phyloP scores from a whole-genome alignment of 805 yeast species.

The Grigorovia transvaalensis region DNA sequence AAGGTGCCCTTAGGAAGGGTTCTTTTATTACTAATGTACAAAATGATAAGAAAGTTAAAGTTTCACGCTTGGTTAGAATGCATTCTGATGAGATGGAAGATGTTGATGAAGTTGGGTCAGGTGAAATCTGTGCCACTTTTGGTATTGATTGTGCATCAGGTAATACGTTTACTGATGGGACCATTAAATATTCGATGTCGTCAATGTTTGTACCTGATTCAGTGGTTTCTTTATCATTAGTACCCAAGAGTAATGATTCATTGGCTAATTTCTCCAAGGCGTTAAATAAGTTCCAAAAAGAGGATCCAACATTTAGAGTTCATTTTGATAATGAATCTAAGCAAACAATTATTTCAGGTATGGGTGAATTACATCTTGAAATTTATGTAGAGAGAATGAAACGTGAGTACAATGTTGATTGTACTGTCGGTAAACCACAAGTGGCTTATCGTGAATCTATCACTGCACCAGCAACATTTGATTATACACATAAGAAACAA shows the following conservation, averaged over 20 bases:
- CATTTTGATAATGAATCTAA: slow-evolving; percentile 85
- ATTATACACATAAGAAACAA: slow-evolving; percentile 94
- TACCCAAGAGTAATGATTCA: slow-evolving; percentile 73
- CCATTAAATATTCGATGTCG: slow-evolving; percentile 75
- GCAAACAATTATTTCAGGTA: slow-evolving; percentile 82
- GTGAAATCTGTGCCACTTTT: slow-evolving; percentile 98
- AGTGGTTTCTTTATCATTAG: slow-evolving; percentile 84
- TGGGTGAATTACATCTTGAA: slow-evolving; percentile 97
- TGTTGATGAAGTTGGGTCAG: slow-evolving; percentile 88
- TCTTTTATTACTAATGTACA: slow-evolving; percentile 78
- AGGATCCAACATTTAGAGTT: slow-evolving; percentile 97
- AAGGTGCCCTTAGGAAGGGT: slow-evolving; percentile 90
- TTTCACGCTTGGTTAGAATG: slow-evolving; percentile 93
- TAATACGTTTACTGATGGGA: slow-evolving; percentile 89
- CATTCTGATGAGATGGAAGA: slow-evolving; percentile 99
- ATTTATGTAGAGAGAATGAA: slow-evolving; percentile 97
- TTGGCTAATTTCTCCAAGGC: slow-evolving; percentile 90
- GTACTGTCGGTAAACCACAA: slow-evolving; percentile 94
- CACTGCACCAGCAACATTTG: slow-evolving; percentile 61
- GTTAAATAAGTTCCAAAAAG: slow-evolving; percentile 93
- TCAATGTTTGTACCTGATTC: slow-evolving; percentile 99
- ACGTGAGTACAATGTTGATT: slow-evolving; percentile 93
- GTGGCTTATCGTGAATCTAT: slow-evolving; percentile 96
- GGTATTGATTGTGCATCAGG: slow-evolving; percentile 99
- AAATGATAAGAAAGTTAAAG: slow-evolving; percentile 87